A percentile compares a stretch with the other conserved stretches of the same genome.
Conservation (phyloP, 352 stramenopile genomes). For the Pythium brachiatum region DNA sequence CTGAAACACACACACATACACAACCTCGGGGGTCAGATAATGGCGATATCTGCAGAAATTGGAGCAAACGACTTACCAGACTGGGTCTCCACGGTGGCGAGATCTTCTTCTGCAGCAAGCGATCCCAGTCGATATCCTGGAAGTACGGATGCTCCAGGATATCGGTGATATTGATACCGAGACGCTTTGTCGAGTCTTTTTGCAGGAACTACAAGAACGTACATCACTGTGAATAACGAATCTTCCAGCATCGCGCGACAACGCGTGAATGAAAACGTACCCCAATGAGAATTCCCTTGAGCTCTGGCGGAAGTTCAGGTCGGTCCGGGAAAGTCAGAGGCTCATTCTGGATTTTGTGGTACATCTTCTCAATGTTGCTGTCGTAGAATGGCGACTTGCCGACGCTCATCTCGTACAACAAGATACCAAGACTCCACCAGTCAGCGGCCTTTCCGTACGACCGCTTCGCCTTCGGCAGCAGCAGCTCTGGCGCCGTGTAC, state of each 20-base stretch:
- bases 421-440: constrained; percentile 89
- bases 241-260: not conserved
- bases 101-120: constrained; percentile 81
- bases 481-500: constrained; percentile 83
- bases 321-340: constrained; percentile 77
- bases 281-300: constrained; percentile 77
- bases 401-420: constrained; percentile 93
- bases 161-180: constrained; percentile 87
- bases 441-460: constrained; percentile 87
- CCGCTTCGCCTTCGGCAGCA: constrained; percentile 82
- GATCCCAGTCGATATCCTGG: constrained; percentile 77
- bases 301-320: constrained; percentile 56
- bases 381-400: constrained; percentile 93
- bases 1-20: constrained; percentile 19
- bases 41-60: not conserved
- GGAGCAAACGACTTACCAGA: constrained; percentile 32
- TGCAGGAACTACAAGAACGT: constrained; percentile 53
- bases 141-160: constrained; percentile 85
- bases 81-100: constrained; percentile 85
- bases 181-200: constrained; percentile 83
- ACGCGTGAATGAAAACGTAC: constrained; percentile 30
- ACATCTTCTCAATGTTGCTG: constrained; percentile 94
- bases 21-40: not conserved
- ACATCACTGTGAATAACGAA: not conserved
- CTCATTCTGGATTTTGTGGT: constrained; percentile 90